phyloP scores from a whole-genome alignment of 1,284 basidiomycete genomes.

The Ustanciosporium gigantosporum region DNA sequence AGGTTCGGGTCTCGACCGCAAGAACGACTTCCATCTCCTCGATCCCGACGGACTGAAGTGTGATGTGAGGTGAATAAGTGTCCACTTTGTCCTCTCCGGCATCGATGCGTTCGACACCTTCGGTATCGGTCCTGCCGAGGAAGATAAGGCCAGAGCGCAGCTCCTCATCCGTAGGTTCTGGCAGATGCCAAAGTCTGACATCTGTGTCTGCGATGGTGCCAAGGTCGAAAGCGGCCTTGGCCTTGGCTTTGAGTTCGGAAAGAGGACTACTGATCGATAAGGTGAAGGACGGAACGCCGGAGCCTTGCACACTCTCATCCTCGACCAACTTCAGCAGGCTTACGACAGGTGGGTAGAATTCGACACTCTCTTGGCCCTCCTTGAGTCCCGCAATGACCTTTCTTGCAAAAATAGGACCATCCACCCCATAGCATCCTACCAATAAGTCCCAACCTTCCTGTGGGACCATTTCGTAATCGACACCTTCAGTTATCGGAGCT shows the following conservation, averaged over 20 bases:
- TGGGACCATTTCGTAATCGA: slow-evolving; percentile 79
- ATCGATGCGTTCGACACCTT: slow-evolving; percentile 49
- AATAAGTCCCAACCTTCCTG: slow-evolving; percentile 74
- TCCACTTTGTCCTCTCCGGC: slow-evolving; percentile 40
- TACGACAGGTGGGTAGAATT: slow-evolving; percentile 76
- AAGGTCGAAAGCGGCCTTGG: slow-evolving; percentile 35
- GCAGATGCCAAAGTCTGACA: slow-evolving; percentile 38
- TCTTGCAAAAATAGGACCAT: slow-evolving; percentile 68
- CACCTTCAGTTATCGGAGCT: slow-evolving; percentile 67
- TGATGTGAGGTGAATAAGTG: slow-evolving; percentile 31
- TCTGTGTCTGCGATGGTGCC: slow-evolving; percentile 25
- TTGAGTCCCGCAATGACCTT: slow-evolving; percentile 67
- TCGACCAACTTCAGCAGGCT: slow-evolving; percentile 66
- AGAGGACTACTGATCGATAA: slow-evolving; percentile 48
- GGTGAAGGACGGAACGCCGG: slow-evolving; percentile 19
- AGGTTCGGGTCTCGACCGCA: slow-evolving; percentile 53
- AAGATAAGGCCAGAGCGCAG: slow-evolving; percentile 9
- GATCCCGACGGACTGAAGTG: slow-evolving; percentile 42
- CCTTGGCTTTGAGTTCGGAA: slow-evolving; percentile 38
- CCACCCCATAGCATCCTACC: slow-evolving; percentile 72
- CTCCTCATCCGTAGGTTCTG: slow-evolving; percentile 19
- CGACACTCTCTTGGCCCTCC: slow-evolving; percentile 68
- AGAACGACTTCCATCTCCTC: slow-evolving; percentile 53
- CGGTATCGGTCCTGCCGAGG: slow-evolving; percentile 7
- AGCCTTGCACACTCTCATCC: slow-evolving; percentile 46